A percentile compares a stretch with the other conserved stretches of the same genome.
These are phyloP conservation scores for Gypsophila paniculata DNA, from an alignment of 179 eudicot genomes.

Conservation along the genomic window DNA sequence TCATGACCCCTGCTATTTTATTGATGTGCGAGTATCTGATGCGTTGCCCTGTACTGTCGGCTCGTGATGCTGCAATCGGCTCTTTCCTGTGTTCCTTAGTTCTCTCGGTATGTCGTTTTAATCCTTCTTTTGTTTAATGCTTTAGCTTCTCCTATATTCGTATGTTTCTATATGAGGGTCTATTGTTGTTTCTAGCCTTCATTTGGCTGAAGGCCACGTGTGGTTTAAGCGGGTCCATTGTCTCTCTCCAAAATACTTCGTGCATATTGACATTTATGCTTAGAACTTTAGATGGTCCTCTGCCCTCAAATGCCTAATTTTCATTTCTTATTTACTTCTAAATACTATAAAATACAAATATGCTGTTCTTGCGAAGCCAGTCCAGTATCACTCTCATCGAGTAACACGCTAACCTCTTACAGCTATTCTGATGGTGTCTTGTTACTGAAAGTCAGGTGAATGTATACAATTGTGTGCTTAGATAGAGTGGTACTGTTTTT, in stretches of 20 bases:
- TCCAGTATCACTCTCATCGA: too few species aligned
- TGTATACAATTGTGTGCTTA: not conserved
- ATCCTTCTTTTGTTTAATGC: not conserved
- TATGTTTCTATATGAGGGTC: not conserved
- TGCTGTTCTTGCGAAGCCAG: too few species aligned
- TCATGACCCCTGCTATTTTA: constrained; percentile 82
- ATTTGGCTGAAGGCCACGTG: not conserved
- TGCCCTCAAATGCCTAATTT: not conserved
- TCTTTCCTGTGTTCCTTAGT: constrained; percentile 84
- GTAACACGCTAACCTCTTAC: not conserved
- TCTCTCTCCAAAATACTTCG: not conserved
- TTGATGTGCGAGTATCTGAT: constrained; percentile 84
- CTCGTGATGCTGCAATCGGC: constrained; percentile 75
- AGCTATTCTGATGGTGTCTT: not conserved
- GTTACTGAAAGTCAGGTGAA: not conserved
- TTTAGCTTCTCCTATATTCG: not conserved
- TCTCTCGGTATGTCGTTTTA: constrained; percentile 57
- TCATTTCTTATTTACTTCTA: too few species aligned
- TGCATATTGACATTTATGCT: not conserved
- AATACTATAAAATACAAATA: too few species aligned
- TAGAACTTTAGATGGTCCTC: not conserved
- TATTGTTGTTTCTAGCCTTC: not conserved
- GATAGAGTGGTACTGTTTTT: not conserved
- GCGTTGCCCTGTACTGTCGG: constrained; percentile 79
- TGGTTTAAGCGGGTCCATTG: not conserved